Percentiles rank a stretch among this genome's conserved stretches.
Evolutionary conservation across 2,329 filamentous ascomycete genomes (phyloP).

Genomic region (Diplodia scrobiculata): DNA sequence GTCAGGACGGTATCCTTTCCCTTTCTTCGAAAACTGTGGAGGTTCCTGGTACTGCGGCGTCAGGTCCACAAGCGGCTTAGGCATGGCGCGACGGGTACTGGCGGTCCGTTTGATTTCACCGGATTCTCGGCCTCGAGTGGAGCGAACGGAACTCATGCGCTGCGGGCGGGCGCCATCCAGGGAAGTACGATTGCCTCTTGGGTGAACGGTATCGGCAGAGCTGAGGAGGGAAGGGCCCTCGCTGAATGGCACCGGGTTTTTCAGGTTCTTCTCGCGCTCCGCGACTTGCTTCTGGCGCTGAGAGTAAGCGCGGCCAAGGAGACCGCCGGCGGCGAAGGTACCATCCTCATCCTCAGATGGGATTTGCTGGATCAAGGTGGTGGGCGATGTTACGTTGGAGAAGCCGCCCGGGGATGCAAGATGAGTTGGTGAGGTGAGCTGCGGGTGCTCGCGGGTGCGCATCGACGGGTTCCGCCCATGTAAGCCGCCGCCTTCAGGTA

Average conservation of each 20-base stretch:
- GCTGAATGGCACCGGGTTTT: conserved; percentile 53
- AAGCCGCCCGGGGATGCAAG: conserved; percentile 19
- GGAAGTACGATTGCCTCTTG: conserved; percentile 35
- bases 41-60: conserved; percentile 66
- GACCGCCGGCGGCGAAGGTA: conserved; percentile 51
- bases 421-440: conserved; percentile 37
- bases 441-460: conserved; percentile 44
- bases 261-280: conserved; percentile 42
- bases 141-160: conserved; percentile 41
- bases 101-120: conserved; percentile 45
- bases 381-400: neutral
- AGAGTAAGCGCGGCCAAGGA: conserved; percentile 56
- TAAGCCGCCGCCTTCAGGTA: conserved; percentile 36
- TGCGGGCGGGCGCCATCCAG: conserved; percentile 35
- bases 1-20: conserved; percentile 52
- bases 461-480: conserved; percentile 44
- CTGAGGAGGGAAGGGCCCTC: conserved; percentile 59
- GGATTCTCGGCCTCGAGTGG: conserved; percentile 34
- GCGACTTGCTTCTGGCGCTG: conserved; percentile 47
- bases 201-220: conserved; percentile 30
- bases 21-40: conserved; percentile 59
- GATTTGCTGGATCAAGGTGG: conserved; percentile 29
- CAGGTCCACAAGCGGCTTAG: conserved; percentile 68
- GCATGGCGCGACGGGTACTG: conserved; percentile 47
- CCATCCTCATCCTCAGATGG: conserved; percentile 38